Evolutionary conservation across 2,329 filamentous ascomycete genomes (phyloP).

Genomic region (Aureobasidium subglaciale): DNA sequence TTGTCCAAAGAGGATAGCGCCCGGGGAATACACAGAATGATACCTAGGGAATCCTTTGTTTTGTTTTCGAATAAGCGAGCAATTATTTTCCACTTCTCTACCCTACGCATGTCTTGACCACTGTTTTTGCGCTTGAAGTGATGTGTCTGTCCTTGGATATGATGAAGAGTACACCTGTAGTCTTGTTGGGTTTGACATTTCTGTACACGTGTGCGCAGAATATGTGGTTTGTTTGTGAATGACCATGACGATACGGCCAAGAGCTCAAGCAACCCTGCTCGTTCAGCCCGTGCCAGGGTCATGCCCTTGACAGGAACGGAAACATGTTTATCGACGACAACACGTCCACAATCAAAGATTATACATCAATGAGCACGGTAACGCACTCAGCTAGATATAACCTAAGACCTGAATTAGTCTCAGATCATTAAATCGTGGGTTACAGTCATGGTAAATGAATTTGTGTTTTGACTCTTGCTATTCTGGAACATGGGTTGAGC

Average conservation of each 20-base stretch:
- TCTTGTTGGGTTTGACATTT: neutral
- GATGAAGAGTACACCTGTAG: neutral
- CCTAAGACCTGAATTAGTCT: too few relatives aligned
- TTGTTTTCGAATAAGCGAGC: slow-evolving; percentile 7
- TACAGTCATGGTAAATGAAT: too few relatives aligned
- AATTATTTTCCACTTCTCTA: neutral
- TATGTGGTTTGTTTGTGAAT: too few relatives aligned
- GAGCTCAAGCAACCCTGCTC: neutral
- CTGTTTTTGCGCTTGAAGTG: neutral
- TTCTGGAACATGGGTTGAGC: too few relatives aligned
- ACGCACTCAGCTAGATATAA: too few relatives aligned
- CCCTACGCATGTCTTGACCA: neutral
- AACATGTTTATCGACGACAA: neutral
- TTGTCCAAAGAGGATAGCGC: neutral
- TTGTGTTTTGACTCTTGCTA: too few relatives aligned
- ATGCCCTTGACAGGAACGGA: neutral
- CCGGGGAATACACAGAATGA: slow-evolving; percentile 4
- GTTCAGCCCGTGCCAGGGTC: neutral
- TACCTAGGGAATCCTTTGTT: slow-evolving; percentile 7
- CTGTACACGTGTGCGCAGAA: too few relatives aligned
- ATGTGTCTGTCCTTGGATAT: neutral
- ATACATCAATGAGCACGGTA: too few relatives aligned
- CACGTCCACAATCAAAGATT: too few relatives aligned
- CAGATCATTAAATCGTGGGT: too few relatives aligned
- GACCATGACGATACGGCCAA: neutral